phyloP scores from a whole-genome alignment of 345 rosid species.

The Mangifera indica region DNA sequence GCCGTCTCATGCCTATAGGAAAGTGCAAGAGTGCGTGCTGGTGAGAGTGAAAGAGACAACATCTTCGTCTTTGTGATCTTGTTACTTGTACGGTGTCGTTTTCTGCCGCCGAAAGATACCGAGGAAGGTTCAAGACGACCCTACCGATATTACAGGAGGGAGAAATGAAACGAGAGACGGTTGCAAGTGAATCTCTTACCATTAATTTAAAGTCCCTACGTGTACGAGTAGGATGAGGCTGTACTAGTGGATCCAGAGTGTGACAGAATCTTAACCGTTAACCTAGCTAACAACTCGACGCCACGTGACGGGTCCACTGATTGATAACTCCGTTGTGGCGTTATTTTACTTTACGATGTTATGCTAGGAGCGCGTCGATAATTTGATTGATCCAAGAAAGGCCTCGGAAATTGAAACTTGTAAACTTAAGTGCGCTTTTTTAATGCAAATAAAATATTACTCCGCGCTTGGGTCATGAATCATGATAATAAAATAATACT shows the following conservation, averaged over 20 bases:
- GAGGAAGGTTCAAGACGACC: not conserved
- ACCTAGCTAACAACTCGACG: too few species aligned
- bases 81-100: not conserved
- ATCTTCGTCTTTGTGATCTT: slow-evolving; percentile 20
- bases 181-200: not conserved
- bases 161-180: not conserved
- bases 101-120: not conserved
- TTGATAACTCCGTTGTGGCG: too few species aligned
- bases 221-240: not conserved
- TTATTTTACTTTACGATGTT: too few species aligned
- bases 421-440: too few species aligned
- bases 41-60: slow-evolving; percentile 35
- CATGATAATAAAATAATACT: too few species aligned
- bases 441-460: too few species aligned
- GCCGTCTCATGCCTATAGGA: slow-evolving; percentile 17
- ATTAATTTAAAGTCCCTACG: not conserved
- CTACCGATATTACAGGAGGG: not conserved
- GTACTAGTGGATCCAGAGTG: not conserved
- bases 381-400: too few species aligned
- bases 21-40: slow-evolving; percentile 34
- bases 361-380: too few species aligned
- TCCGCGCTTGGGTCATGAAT: too few species aligned
- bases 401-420: too few species aligned
- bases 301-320: too few species aligned
- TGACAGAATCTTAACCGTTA: too few species aligned